Evolutionary conservation across 2,329 filamentous ascomycete species (phyloP).

Genomic region (Verticillium albo-atrum): DNA sequence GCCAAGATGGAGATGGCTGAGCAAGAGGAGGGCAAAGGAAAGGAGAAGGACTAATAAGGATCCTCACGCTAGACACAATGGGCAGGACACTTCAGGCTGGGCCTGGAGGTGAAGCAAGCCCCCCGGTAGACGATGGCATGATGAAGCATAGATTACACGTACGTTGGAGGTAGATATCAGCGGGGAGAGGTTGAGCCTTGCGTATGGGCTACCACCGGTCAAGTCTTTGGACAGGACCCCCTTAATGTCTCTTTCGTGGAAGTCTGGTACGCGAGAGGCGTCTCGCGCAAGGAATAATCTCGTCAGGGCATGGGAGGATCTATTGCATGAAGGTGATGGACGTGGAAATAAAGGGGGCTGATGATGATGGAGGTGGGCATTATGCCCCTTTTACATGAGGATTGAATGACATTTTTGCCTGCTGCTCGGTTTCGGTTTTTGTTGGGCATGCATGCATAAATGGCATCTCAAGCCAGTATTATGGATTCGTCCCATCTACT

Average conservation of each 20-base stretch:
- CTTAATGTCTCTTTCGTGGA: not conserved
- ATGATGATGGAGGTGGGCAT: not conserved
- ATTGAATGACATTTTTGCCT: not conserved
- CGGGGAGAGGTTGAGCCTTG: not conserved
- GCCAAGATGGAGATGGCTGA: constrained; percentile 40
- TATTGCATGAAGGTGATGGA: not conserved
- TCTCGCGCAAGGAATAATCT: not conserved
- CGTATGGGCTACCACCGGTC: not conserved
- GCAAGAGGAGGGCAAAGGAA: constrained; percentile 6
- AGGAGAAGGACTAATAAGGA: constrained; percentile 1
- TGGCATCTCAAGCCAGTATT: not conserved
- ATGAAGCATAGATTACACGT: not conserved
- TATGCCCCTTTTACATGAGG: not conserved
- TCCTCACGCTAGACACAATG: not conserved
- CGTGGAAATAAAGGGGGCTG: not conserved
- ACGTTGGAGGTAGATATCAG: not conserved
- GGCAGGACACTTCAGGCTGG: not conserved
- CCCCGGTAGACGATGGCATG: not conserved
- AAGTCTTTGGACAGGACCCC: not conserved
- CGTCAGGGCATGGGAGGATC: not conserved
- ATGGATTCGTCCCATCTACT: not conserved
- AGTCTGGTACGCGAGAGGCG: not conserved
- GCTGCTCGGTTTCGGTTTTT: not conserved
- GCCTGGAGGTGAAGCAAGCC: not conserved
- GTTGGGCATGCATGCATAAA: not conserved